These are phyloP conservation scores for Paraurostyla sp. DNA, from an alignment of 73 alveolate genomes.

Conservation along the genomic window DNA sequence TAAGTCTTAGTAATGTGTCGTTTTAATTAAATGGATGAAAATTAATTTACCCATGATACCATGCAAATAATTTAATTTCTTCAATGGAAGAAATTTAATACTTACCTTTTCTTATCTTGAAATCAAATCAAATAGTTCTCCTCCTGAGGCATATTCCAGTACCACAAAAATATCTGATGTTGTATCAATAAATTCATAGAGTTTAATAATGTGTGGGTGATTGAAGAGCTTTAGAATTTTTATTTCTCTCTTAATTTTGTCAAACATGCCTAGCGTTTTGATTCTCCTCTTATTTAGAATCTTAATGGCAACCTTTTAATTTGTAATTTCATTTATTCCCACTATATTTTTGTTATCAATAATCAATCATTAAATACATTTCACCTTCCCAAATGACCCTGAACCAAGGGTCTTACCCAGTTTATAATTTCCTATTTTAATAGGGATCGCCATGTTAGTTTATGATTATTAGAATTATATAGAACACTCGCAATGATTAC, in stretches of 20 bases:
- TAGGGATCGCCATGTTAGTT: too few species aligned
- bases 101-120: conserved; percentile 22
- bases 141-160: conserved; percentile 61
- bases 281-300: conserved; percentile 52
- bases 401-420: neutral
- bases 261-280: conserved; percentile 74
- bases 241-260: conserved; percentile 86
- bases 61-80: too few species aligned
- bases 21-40: too few species aligned
- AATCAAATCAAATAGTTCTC: conserved; percentile 61
- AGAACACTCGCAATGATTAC: too few species aligned
- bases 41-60: too few species aligned
- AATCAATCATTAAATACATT: too few species aligned
- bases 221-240: conserved; percentile 82
- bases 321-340: conserved; percentile 26
- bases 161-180: neutral
- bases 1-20: too few species aligned
- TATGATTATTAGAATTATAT: too few species aligned
- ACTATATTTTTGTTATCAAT: too few species aligned
- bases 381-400: conserved; percentile 32
- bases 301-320: conserved; percentile 64
- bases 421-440: neutral
- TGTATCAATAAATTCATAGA: conserved; percentile 71
- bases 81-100: too few species aligned
- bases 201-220: conserved; percentile 77